Conservation (phyloP, 2,329 filamentous ascomycete genomes). For the Neoarthrinium moseri region DNA sequence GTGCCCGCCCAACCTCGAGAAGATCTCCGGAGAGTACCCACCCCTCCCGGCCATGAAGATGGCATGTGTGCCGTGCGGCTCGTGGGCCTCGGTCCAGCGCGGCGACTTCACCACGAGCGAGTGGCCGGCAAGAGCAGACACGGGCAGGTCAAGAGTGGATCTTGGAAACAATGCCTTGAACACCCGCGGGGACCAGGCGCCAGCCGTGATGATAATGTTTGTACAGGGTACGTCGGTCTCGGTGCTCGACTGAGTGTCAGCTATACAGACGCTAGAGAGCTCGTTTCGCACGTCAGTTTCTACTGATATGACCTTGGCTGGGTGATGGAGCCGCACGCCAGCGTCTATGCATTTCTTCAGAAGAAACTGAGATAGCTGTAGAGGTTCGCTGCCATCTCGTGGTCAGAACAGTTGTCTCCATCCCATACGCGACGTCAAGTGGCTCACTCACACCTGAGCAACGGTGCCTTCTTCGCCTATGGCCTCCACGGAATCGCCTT, state of each 20-base stretch:
- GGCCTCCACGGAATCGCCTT: slow-evolving; percentile 56
- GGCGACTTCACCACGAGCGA: slow-evolving; percentile 67
- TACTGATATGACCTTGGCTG: slow-evolving; percentile 54
- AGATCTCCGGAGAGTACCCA: slow-evolving; percentile 68
- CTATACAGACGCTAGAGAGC: slow-evolving; percentile 52
- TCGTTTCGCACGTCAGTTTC: slow-evolving; percentile 46
- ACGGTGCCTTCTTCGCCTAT: slow-evolving; percentile 61
- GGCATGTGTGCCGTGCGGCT: slow-evolving; percentile 60
- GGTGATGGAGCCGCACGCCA: slow-evolving; percentile 67
- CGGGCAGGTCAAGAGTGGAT: slow-evolving; percentile 50
- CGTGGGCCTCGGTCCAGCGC: slow-evolving; percentile 40
- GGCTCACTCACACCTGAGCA: slow-evolving; percentile 60
- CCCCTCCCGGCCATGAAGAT: slow-evolving; percentile 59
- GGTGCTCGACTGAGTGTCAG: slow-evolving; percentile 38
- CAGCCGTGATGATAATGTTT: slow-evolving; percentile 65
- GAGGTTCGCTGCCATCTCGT: slow-evolving; percentile 55
- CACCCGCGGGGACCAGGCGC: slow-evolving; percentile 69
- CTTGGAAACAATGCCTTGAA: slow-evolving; percentile 63
- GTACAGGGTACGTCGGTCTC: slow-evolving; percentile 60
- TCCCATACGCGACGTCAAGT: no score
- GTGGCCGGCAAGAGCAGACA: slow-evolving; percentile 67
- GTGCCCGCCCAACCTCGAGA: slow-evolving; percentile 63
- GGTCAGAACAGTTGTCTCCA: neutral
- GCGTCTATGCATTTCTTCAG: slow-evolving; percentile 53
- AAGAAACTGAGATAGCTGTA: slow-evolving; percentile 64